A percentile compares a stretch with the other conserved stretches of the same genome.
phyloP scores from a whole-genome alignment of 768 basidiomycete species.

The Leucogyrophana mollusca region DNA sequence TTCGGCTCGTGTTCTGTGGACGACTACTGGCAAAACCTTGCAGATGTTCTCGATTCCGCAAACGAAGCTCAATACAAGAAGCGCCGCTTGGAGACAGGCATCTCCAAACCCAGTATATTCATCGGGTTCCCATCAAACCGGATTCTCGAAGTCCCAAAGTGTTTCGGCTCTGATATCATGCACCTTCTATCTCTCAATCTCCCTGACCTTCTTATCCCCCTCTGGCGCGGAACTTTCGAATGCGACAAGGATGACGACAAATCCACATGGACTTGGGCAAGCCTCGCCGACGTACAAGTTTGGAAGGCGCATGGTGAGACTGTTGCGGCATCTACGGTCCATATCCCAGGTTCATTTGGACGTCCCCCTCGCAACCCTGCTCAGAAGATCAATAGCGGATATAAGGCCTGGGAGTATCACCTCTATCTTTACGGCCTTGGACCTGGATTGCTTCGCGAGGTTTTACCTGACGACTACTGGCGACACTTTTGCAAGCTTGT shows the following conservation, averaged over 20 bases:
- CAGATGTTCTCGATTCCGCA: not conserved
- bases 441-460: conserved; percentile 24
- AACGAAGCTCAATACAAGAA: conserved; percentile 21
- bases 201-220: conserved; percentile 15
- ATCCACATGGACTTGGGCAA: conserved; percentile 19
- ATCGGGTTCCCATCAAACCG: conserved; percentile 21
- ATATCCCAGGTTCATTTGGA: conserved; percentile 25
- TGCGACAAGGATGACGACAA: conserved; percentile 11
- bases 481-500: conserved; percentile 24
- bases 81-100: conserved; percentile 27
- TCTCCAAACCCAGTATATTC: conserved; percentile 34
- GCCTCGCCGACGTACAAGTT: conserved; percentile 17
- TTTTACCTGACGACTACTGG: conserved; percentile 25
- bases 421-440: conserved; percentile 33
- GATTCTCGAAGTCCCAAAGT: conserved; percentile 26
- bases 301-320: conserved; percentile 22
- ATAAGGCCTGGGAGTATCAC: conserved; percentile 37
- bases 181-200: conserved; percentile 32
- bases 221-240: conserved; percentile 23
- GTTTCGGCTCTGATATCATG: conserved; percentile 40
- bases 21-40: not conserved
- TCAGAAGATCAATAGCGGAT: conserved; percentile 37
- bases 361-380: conserved; percentile 30
- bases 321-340: conserved; percentile 14
- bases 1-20: not conserved